A percentile compares a stretch with the other conserved stretches of the same genome.
Conservation (phyloP, 1,139 yeast species). For the Barnettozyma hawaiiensis region DNA sequence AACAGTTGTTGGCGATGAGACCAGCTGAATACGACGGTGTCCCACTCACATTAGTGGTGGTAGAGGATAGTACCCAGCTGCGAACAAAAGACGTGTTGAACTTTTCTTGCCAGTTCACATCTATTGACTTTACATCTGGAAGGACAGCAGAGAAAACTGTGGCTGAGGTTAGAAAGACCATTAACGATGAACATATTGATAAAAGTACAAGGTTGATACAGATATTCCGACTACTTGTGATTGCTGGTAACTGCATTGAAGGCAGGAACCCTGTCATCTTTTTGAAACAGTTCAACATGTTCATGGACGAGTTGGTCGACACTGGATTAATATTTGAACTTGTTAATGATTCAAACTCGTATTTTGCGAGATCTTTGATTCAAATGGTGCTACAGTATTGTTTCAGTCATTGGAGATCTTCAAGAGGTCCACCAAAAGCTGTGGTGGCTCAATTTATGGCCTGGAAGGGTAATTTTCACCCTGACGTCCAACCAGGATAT, state of each 20-base stretch:
- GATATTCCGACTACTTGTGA: conserved; percentile 19
- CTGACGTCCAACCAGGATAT: conserved; percentile 29
- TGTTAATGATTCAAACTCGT: conserved; percentile 22
- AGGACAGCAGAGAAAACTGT: conserved; percentile 21
- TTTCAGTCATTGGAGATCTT: conserved; percentile 35
- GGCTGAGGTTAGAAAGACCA: conserved; percentile 15
- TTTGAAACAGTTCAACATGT: conserved; percentile 30
- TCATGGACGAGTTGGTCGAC: conserved; percentile 34
- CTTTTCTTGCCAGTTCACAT: conserved; percentile 7
- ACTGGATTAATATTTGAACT: conserved; percentile 32
- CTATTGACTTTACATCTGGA: conserved; percentile 18
- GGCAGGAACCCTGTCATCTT: conserved; percentile 33
- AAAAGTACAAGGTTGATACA: conserved; percentile 16
- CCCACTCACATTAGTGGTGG: conserved; percentile 8
- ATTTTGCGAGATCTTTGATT: conserved; percentile 22
- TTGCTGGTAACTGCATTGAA: conserved; percentile 23
- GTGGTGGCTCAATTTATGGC: conserved; percentile 17
- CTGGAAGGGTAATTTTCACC: conserved; percentile 27
- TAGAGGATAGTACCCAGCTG: neutral
- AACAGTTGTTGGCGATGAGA: conserved; percentile 14
- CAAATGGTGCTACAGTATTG: conserved; percentile 36
- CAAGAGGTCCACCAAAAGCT: conserved; percentile 2
- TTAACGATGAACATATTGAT: conserved; percentile 15
- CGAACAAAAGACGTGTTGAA: conserved; percentile 2
- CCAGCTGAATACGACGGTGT: conserved; percentile 17